These are phyloP conservation scores for Malassezia dermatis DNA, from an alignment of 1,284 basidiomycete species.

Conservation along the genomic window DNA sequence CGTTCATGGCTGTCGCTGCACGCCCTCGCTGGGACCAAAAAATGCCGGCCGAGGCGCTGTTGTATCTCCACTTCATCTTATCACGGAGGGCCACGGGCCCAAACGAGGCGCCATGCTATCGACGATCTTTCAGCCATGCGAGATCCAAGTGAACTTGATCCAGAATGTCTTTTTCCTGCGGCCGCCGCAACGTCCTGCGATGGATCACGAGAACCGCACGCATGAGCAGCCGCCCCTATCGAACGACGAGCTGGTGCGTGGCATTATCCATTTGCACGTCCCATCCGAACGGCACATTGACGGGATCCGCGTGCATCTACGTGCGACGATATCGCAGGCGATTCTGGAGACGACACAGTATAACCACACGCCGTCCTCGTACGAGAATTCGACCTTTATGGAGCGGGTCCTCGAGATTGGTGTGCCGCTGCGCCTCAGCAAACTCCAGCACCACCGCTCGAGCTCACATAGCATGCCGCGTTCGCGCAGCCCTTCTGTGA, in stretches of 20 bases:
- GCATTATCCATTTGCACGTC: constrained; percentile 42
- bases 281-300: constrained; percentile 39
- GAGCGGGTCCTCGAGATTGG: constrained; percentile 44
- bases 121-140: constrained; percentile 38
- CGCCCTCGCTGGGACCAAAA: background rate
- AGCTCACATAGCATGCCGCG: constrained; percentile 3
- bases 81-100: background rate
- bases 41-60: background rate
- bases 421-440: constrained; percentile 17
- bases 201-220: constrained; percentile 22
- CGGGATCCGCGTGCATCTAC: constrained; percentile 39
- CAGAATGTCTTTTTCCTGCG: constrained; percentile 43
- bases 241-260: constrained; percentile 43
- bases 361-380: constrained; percentile 31
- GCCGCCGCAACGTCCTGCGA: constrained; percentile 31
- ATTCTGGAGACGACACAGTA: constrained; percentile 29
- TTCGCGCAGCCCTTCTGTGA: constrained; percentile 2
- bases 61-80: background rate
- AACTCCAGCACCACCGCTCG: constrained; percentile 7
- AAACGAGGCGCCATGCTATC: constrained; percentile 25
- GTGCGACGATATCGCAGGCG: constrained; percentile 41
- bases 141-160: constrained; percentile 42
- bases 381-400: constrained; percentile 42
- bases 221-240: constrained; percentile 33
- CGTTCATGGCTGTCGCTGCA: background rate